These are phyloP conservation scores for Nakazawaea pomicola DNA, from an alignment of 805 yeast species.

Conservation along the genomic window DNA sequence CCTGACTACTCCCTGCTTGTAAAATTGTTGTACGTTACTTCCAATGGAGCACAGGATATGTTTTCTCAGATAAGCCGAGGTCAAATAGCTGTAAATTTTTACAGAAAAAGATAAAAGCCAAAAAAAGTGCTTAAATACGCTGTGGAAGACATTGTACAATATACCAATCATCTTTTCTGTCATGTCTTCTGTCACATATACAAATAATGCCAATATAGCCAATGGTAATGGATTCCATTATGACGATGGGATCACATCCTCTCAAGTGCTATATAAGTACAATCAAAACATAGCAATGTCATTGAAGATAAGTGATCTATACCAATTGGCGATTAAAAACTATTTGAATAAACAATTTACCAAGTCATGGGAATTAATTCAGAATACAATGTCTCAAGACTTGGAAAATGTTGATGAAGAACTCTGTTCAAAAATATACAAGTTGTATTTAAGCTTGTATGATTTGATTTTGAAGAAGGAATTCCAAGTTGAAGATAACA, in stretches of 20 bases:
- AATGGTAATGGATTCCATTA: neutral
- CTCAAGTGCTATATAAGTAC: neutral
- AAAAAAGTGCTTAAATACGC: too few relatives aligned
- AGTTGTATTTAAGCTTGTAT: constrained; percentile 23
- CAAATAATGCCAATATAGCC: neutral
- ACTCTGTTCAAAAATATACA: constrained; percentile 18
- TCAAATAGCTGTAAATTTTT: too few relatives aligned
- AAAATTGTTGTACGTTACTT: too few relatives aligned
- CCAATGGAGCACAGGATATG: too few relatives aligned
- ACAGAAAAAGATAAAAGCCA: too few relatives aligned
- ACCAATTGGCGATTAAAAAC: constrained; percentile 36
- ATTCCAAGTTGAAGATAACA: neutral
- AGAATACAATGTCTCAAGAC: too few relatives aligned
- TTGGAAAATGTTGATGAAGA: constrained; percentile 11
- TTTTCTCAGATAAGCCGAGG: too few relatives aligned
- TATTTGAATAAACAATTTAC: constrained; percentile 30
- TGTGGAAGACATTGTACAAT: too few relatives aligned
- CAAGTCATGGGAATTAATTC: constrained; percentile 23
- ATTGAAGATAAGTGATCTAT: constrained; percentile 13
- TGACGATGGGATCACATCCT: neutral
- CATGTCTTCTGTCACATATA: neutral
- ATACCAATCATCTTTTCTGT: too few relatives aligned
- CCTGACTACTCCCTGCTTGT: too few relatives aligned
- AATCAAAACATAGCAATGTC: constrained; percentile 4
- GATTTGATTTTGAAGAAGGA: constrained; percentile 24